A percentile compares a stretch with the other conserved stretches of the same genome.
Conservation (phyloP, 805 yeast genomes). For the Teunomyces cretensis region DNA sequence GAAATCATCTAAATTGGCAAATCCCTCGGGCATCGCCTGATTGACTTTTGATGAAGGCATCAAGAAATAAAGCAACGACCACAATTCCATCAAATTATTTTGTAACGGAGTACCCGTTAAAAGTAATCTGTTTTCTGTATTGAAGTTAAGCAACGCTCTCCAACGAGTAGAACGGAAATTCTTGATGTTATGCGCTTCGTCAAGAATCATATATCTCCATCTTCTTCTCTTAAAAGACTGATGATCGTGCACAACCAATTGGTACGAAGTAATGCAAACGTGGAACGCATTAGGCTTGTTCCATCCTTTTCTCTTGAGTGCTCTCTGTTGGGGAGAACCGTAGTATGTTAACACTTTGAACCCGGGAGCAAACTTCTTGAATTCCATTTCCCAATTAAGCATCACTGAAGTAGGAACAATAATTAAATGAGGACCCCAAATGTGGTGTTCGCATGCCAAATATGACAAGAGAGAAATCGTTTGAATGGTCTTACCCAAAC, state of each 20-base stretch:
- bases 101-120: conserved; percentile 97
- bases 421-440: conserved; percentile 98
- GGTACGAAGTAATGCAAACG: conserved; percentile 95
- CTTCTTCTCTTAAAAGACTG: conserved; percentile 86
- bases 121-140: conserved; percentile 81
- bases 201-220: conserved; percentile 96
- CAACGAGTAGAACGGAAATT: conserved; percentile 95
- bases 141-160: conserved; percentile 93
- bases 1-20: conserved; percentile 92
- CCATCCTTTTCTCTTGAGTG: conserved; percentile 96
- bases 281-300: conserved; percentile 94
- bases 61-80: conserved; percentile 92
- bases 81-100: conserved; percentile 88
- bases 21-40: conserved; percentile 87
- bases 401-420: conserved; percentile 97
- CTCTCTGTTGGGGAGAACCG: conserved; percentile 96
- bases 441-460: conserved; percentile 87
- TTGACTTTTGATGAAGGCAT: conserved; percentile 85
- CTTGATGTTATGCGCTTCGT: conserved; percentile 97
- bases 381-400: conserved; percentile 99
- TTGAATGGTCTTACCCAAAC: conserved; percentile 95
- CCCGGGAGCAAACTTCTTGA: conserved; percentile 97
- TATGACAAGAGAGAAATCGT: conserved; percentile 85
- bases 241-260: conserved; percentile 96
- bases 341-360: conserved; percentile 92